A percentile compares a stretch with the other conserved stretches of the same genome.
These are phyloP conservation scores for Fomes fomentarius DNA, from an alignment of 1,284 basidiomycete genomes.

Conservation along the genomic window DNA sequence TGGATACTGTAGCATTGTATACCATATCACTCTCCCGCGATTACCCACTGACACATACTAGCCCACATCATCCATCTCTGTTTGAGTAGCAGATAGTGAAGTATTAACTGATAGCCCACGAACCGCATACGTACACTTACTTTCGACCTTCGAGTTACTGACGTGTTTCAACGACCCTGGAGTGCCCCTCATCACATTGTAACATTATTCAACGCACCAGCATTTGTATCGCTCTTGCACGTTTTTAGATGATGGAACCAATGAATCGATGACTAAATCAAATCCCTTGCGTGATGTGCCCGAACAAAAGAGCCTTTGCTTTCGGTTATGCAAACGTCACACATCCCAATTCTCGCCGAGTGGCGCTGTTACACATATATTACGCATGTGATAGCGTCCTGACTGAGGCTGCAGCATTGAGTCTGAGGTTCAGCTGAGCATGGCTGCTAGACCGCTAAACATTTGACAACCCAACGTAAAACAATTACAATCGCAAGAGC, in stretches of 20 bases:
- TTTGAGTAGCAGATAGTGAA: slow-evolving; percentile 23
- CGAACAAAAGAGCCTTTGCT: no score
- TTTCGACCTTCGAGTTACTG: slow-evolving; percentile 27
- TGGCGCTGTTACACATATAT: no score
- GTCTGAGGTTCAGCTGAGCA: no score
- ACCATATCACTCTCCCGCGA: slow-evolving; percentile 7
- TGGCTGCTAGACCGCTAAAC: no score
- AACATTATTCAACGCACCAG: no score
- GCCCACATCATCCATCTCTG: slow-evolving; percentile 3
- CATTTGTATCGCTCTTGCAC: slow-evolving; percentile 19
- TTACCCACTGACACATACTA: slow-evolving; percentile 2
- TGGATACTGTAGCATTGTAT: slow-evolving; percentile 26
- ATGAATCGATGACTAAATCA: slow-evolving; percentile 15
- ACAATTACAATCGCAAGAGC: no score
- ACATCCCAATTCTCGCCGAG: no score
- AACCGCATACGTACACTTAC: slow-evolving; percentile 16
- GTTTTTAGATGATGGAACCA: slow-evolving; percentile 20
- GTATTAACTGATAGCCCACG: slow-evolving; percentile 21
- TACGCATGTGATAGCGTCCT: neutral
- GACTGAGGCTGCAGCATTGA: no score
- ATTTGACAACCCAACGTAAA: no score
- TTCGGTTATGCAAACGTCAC: neutral
- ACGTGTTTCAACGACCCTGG: slow-evolving; percentile 11
- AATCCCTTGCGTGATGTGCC: neutral
- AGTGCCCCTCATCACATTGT: slow-evolving; percentile 15